phyloP scores from a whole-genome alignment of 306 rosid species.

The Herpetospermum pedunculosum region DNA sequence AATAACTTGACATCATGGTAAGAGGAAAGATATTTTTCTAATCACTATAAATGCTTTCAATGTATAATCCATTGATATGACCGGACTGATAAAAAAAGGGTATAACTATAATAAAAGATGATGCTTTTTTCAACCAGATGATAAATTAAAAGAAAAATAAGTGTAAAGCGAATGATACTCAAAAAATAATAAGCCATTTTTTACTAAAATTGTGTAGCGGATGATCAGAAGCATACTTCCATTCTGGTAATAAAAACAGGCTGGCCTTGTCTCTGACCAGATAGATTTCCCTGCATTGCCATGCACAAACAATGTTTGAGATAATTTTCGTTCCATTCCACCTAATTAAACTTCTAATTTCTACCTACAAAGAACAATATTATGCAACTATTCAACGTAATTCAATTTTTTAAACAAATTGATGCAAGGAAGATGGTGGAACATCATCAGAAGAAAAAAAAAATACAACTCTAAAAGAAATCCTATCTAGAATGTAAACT shows the following conservation, averaged over 20 bases:
- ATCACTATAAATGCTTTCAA: constrained; percentile 1
- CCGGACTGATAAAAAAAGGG: background rate
- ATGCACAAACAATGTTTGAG: constrained; percentile 8
- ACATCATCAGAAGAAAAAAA: background rate
- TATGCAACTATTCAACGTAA: background rate
- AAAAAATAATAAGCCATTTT: background rate
- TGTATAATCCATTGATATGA: background rate
- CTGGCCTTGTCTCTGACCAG: constrained; percentile 95
- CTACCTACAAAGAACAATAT: background rate
- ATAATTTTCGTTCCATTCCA: constrained; percentile 7
- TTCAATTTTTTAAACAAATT: background rate
- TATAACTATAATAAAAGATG: background rate
- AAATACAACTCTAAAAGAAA: background rate
- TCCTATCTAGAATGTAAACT: background rate
- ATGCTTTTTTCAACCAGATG: background rate
- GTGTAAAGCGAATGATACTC: background rate
- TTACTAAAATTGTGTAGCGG: background rate
- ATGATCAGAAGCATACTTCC: constrained; percentile 50
- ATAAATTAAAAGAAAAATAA: background rate
- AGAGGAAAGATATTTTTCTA: background rate
- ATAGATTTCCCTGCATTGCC: constrained; percentile 79
- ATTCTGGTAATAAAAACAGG: constrained; percentile 88
- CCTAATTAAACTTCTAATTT: background rate
- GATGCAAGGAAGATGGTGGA: background rate
- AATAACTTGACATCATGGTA: background rate